Base-by-base conservation (phyloP, 2,329 filamentous ascomycete species). In the Neopestalotiopsis clavispora region DNA sequence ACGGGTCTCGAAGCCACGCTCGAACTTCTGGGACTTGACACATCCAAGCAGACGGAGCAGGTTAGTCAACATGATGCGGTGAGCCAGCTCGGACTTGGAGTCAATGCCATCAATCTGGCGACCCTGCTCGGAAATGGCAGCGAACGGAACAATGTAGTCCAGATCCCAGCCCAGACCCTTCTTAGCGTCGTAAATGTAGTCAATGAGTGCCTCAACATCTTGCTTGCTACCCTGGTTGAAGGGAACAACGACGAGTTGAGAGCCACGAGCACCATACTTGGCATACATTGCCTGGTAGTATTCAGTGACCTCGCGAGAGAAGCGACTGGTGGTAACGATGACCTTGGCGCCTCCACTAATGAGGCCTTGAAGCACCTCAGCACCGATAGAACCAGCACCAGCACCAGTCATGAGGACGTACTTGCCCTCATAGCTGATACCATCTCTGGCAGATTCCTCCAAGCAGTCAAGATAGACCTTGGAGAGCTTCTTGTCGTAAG, bases 211-310 rank as follows among this genome's bases (percentile, higher is more conserved):
- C 80, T 98, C 94, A 45, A 98, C 93, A 79, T 99, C 96, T 81
- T 98, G 95, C 84, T 98, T 97, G 85, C 95, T 98, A 72, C 95
- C 96, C 81, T 98, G 95, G 83, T 99, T 99, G 89, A 99, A 99
- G 64, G 97, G 96, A 67, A 98, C 97, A 67, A 99, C 96, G 56
- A 99, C 94, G 68, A 99, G 91, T 84, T 98, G 95, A 69, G 96
- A 98, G 72, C 96, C 96, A 73, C 94, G 93, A 70, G 94, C 94
- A 77, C 96, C 96, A 77, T 93, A 97, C 70, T 95, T 93, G 71
- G 95, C 93, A 82, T 99, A 99, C 93, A 99, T 98, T 68, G 94
- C 91, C 83, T 99, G 96, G 84, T 99, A 99, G 85, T 98, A 99
- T 84, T 99, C 96, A 5, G 96, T 99, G 68, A 99, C 96, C 81